Evolutionary conservation across 1,284 basidiomycete species (phyloP).

Genomic region (Heterobasidion occidentale): DNA sequence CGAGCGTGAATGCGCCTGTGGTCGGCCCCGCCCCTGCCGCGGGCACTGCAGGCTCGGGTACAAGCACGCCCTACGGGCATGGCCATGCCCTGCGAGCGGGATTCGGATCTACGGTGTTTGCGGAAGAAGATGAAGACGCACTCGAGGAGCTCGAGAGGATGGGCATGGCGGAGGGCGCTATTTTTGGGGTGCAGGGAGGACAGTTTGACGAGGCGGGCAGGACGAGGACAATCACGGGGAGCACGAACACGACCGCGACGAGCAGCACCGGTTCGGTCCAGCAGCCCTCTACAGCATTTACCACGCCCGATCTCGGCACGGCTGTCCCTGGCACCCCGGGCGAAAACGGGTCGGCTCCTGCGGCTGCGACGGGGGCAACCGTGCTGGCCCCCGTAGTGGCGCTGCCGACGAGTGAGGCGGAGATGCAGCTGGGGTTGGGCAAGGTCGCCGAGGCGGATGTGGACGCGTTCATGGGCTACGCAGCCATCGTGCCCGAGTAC

Average conservation of each 20-base stretch:
- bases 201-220: constrained; percentile 25
- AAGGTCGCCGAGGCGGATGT: constrained; percentile 77
- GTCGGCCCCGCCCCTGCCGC: constrained; percentile 27
- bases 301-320: constrained; percentile 50
- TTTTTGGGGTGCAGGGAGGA: constrained; percentile 23
- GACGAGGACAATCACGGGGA: constrained; percentile 38
- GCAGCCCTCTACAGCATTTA: constrained; percentile 47
- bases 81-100: constrained; percentile 30
- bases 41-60: constrained; percentile 30
- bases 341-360: constrained; percentile 20
- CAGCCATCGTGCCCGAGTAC: constrained; percentile 77
- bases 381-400: constrained; percentile 57
- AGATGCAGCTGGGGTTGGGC: constrained; percentile 65
- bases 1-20: constrained; percentile 40
- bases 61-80: constrained; percentile 54
- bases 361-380: constrained; percentile 12
- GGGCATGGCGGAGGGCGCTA: constrained; percentile 16
- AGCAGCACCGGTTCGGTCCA: constrained; percentile 10
- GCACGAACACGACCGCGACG: constrained; percentile 29
- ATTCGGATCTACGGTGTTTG: constrained; percentile 52
- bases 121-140: constrained; percentile 73
- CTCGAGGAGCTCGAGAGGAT: constrained; percentile 43
- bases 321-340: constrained; percentile 18
- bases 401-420: constrained; percentile 58
- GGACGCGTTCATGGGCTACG: constrained; percentile 78